A percentile compares a stretch with the other conserved stretches of the same genome.
phyloP scores from a whole-genome alignment of 2,329 filamentous ascomycete genomes.

The Alternaria infectoria region DNA sequence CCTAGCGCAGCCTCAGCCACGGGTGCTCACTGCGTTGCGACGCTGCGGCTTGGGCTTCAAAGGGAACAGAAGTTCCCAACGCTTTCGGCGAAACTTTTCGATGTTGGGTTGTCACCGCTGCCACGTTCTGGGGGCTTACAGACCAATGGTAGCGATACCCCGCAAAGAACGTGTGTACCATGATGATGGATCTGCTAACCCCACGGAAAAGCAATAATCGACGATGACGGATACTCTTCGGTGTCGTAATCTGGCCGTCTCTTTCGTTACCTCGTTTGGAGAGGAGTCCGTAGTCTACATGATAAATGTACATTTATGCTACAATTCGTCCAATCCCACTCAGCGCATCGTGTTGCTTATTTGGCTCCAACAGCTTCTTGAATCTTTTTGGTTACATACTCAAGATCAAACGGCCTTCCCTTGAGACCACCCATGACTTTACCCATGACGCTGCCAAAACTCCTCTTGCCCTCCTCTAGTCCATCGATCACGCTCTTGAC shows the following conservation, averaged over 20 bases:
- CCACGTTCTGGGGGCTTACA: background rate
- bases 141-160: background rate
- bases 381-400: conserved; percentile 65
- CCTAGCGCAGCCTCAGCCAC: conserved; percentile 18
- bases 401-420: conserved; percentile 69
- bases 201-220: background rate
- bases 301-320: conserved; percentile 6
- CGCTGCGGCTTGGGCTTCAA: background rate
- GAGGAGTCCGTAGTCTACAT: conserved; percentile 5
- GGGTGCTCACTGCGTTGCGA: conserved; percentile 1
- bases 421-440: conserved; percentile 60
- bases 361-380: conserved; percentile 51
- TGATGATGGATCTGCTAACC: background rate
- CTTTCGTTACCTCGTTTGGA: background rate
- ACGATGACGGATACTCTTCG: background rate
- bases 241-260: background rate
- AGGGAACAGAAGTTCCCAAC: background rate
- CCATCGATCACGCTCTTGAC: conserved; percentile 61
- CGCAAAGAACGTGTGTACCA: background rate
- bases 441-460: conserved; percentile 70
- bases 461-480: conserved; percentile 57
- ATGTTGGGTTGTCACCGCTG: conserved; percentile 1
- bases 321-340: background rate
- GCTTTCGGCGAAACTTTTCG: background rate
- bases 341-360: conserved; percentile 6